Base-by-base conservation (phyloP, 2,329 filamentous ascomycete species). In the Trichoderma sp. region DNA sequence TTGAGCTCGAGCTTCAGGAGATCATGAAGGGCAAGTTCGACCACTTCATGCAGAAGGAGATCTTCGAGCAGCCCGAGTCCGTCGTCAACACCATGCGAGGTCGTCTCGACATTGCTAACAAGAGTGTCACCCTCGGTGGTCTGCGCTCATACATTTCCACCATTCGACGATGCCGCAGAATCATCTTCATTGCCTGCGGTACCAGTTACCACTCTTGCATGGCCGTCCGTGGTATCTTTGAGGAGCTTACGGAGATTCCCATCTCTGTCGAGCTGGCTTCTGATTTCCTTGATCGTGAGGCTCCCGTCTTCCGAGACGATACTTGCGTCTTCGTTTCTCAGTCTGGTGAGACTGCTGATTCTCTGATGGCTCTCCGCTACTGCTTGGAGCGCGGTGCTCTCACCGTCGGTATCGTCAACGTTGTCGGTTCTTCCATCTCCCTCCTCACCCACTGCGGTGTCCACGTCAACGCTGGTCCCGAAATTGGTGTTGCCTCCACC, bases 11-110 rank as follows among this genome's bases (percentile, higher is more conserved):
- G 87, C 91, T 99, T 73, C 96, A 99, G 86, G 94, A 99, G 86
- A 99, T 99, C 83, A 99, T 99, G 96, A 99, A 99, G 91, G 96
- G 96, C 83, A 96, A 96, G 81, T 99, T 98, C 83, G 96, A 99
- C 82, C 96, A 99, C 86, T 99, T 97, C 87, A 99, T 99, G 96
- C 96, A 99, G 82, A 99, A 99, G 89, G 96, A 99, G 83, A 99
- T 99, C 78, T 99, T 99, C 82, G 96, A 99, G 87, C 96, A 99
- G 86, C 96, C 96, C 78, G 96, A 99, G 84, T 99, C 96, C 16
- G 93, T 99, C 71, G 91, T 99, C 85, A 99, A 99, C 88, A 97
- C 96, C 74, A 99, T 99, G 96, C 93, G 96, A 89, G 96, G 96
- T 83, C 96, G 96, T 84, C 86, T 99, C 76, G 96, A 99, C 82